Base-by-base conservation (phyloP, 805 yeast genomes). In the Naumovozyma baii region DNA sequence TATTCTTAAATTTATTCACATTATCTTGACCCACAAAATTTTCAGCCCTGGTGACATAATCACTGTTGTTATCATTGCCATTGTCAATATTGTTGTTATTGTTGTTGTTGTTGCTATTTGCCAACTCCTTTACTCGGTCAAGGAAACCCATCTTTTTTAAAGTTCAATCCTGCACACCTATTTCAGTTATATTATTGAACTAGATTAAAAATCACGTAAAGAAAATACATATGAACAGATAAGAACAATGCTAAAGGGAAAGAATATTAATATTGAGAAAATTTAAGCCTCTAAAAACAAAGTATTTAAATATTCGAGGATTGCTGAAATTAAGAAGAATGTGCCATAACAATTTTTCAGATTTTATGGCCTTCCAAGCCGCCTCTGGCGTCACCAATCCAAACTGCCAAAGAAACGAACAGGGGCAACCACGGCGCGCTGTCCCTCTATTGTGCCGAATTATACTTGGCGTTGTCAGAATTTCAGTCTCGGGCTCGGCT, bases 71-170 rank as follows among this genome's bases (percentile, higher is more conserved):
- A 45, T 52, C 48, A 59, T 52, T 52, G 42, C 59, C 58, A 37
- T 49, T 47, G 36, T 42, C 38, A 26, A 31, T 36, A 13, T 40
- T 26, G 49, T 54, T 49, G 30, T 49, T 38, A 48, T 52, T 46
- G 58, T 55, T 52, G 41, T 60, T 59, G 37, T 45, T 40, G 33
- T 50, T 43, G 35, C 48, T 47, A 33, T 45, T 42, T 32, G 63
- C 56, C 37, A 59, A 59, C 19, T 66, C 61, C 52, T 64, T 68
- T 33, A 65, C 69, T 39, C 52, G 56, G 46, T 68, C 72, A 48
- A 69, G 64, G 39, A 69, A 55, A 42, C 73, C 73, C 72, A 67
- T 67, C 46, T n/a, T 31, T 16, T 12, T 7, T 8, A 5, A 19
- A 29, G n/a, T n/a, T n/a, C n/a, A n/a, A n/a, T n/a, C n/a, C n/a